Conservation (phyloP, 768 basidiomycete genomes). For the Mycena amicta region DNA sequence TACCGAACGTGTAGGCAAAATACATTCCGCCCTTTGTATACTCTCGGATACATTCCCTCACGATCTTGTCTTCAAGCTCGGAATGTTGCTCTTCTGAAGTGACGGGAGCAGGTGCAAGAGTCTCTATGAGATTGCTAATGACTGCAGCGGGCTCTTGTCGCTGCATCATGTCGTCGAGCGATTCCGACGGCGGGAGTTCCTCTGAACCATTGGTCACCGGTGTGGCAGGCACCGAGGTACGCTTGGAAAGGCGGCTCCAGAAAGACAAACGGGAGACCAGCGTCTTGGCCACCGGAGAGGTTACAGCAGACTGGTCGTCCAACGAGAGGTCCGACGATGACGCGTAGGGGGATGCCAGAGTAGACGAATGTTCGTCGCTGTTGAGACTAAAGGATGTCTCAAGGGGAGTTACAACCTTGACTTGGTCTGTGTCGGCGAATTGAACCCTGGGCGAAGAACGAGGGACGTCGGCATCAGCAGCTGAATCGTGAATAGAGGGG, state of each 20-base stretch:
- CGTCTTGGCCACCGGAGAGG: constrained; percentile 60
- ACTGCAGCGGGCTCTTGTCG: constrained; percentile 54
- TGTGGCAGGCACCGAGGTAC: constrained; percentile 32
- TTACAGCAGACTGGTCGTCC: constrained; percentile 46
- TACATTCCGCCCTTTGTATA: constrained; percentile 88
- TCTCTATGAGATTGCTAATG: constrained; percentile 57
- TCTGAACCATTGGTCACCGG: not conserved
- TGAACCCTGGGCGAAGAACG: constrained; percentile 46
- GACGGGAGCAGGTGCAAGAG: constrained; percentile 62
- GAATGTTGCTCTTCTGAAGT: constrained; percentile 67
- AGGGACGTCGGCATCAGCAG: constrained; percentile 17
- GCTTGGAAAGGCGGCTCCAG: constrained; percentile 66
- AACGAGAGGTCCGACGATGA: constrained; percentile 45
- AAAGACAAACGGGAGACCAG: constrained; percentile 72
- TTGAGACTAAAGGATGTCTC: constrained; percentile 25
- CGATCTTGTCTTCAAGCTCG: constrained; percentile 82
- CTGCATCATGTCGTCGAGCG: constrained; percentile 48
- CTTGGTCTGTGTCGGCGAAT: constrained; percentile 51
- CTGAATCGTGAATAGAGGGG: constrained; percentile 8
- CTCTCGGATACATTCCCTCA: constrained; percentile 76
- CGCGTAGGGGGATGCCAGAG: constrained; percentile 26
- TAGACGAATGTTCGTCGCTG: constrained; percentile 20
- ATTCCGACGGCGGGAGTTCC: constrained; percentile 22
- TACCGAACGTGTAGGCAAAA: constrained; percentile 86
- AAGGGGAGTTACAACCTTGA: constrained; percentile 47